Base-by-base conservation (phyloP, 257 asterid genomes). In the Thymus quinquecostatus region DNA sequence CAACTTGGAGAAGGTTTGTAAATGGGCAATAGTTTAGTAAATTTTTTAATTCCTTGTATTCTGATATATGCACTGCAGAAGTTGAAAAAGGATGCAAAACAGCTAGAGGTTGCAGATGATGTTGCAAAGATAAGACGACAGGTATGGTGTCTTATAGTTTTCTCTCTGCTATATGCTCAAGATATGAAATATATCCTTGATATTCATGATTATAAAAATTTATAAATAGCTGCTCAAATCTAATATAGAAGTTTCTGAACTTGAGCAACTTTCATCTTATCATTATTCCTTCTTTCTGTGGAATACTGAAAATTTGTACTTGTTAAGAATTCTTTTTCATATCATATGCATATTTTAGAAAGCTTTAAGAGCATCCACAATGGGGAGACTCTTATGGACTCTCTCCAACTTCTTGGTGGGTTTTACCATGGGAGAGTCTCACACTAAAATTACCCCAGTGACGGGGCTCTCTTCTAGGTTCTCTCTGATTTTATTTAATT, bases 71-170 rank as follows among this genome's bases (percentile, higher is more conserved):
- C 63, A 56, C 71, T 79, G 82, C 96, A 91, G 97, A 90, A 82
- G 66, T 68, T 75, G 79, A 79, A 77, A 63, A 80, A 48, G 55
- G 81, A 83, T 75, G 45, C 68, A 33, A 73, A 74, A n/a, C 81
- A 83, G 80, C 69, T 83, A 11, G 89, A 81, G 78, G 77, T 53
- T 71, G 55, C 64, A 13, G 89, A 85, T 69, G 74, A 53, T 71
- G 87, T 72, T 62, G 77, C 89, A 73, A 86, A 82, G 77, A 78
- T 82, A 45, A 85, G 97, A 45, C 97, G 97, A 2, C 95, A 89
- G 97, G 99, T 94, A 86, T 33, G 45, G 45, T 5, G 21, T 30
- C 60, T 4, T 38, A 44, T 50, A 1, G 50, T 43, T 70, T 10
- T 60, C 38, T 65, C 34, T 29, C 56, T 30, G 7, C 41, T 50